Conservation (phyloP, 1,284 basidiomycete species). For the Sporisorium exsertum region DNA sequence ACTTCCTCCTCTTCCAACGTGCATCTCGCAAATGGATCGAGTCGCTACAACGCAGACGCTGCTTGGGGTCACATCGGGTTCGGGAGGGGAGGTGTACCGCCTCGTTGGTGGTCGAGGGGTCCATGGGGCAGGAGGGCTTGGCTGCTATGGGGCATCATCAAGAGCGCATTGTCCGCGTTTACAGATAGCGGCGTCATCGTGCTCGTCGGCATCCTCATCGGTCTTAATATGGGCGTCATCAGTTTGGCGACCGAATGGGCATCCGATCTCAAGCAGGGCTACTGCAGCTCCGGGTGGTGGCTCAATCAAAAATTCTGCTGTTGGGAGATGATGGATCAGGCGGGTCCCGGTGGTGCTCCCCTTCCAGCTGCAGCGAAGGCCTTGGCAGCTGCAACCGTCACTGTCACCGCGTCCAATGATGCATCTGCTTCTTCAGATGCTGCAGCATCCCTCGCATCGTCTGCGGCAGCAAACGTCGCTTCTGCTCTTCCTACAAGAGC, state of each 20-base stretch:
- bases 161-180: conserved; percentile 50
- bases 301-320: conserved; percentile 97
- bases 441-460: conserved; percentile 6
- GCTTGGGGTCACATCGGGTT: conserved; percentile 43
- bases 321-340: conserved; percentile 76
- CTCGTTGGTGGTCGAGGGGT: conserved; percentile 51
- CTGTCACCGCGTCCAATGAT: conserved; percentile 20
- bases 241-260: conserved; percentile 98
- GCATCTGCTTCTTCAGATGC: conserved; percentile 4
- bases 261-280: conserved; percentile 95
- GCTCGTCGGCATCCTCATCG: conserved; percentile 81
- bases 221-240: conserved; percentile 91
- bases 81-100: conserved; percentile 41
- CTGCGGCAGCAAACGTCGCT: conserved; percentile 9
- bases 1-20: conserved; percentile 37
- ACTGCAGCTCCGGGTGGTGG: conserved; percentile 98
- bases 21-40: conserved; percentile 49
- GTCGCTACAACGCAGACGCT: conserved; percentile 31
- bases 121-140: conserved; percentile 50
- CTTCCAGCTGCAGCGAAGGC: conserved; percentile 46
- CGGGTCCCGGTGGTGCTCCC: conserved; percentile 60
- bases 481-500: background rate
- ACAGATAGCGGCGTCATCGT: conserved; percentile 66
- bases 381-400: conserved; percentile 37
- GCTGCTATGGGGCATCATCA: conserved; percentile 50